Conservation (phyloP, 169 alveolate species). For the Plasmodium relictum region DNA sequence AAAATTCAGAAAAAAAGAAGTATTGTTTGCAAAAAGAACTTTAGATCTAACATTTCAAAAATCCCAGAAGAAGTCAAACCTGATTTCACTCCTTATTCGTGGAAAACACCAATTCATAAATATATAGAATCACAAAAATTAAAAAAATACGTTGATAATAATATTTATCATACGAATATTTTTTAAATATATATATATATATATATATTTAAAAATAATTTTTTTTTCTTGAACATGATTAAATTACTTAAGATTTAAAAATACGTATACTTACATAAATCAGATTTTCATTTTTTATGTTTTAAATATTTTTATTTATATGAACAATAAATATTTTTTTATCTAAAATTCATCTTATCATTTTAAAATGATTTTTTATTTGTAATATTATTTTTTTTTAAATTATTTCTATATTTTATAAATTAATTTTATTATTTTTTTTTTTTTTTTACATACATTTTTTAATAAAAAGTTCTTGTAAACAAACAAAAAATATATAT, state of each 20-base stretch:
- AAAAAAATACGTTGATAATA: constrained; percentile 75
- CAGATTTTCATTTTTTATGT: not conserved
- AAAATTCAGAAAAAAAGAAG: constrained; percentile 78
- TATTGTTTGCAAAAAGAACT: constrained; percentile 74
- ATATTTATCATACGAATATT: constrained; percentile 43
- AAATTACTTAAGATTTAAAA: too few relatives aligned
- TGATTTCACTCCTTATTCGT: constrained; percentile 79
- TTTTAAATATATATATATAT: not conserved
- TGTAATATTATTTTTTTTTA: too few relatives aligned
- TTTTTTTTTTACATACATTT: too few relatives aligned
- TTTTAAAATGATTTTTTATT: too few relatives aligned
- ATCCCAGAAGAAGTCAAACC: constrained; percentile 83
- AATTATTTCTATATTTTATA: too few relatives aligned
- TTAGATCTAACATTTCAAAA: constrained; percentile 66
- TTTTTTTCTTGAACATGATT: not conserved
- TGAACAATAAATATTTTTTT: too few relatives aligned
- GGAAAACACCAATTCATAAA: constrained; percentile 79
- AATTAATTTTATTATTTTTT: too few relatives aligned
- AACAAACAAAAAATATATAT: too few relatives aligned
- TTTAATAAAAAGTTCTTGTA: too few relatives aligned
- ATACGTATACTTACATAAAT: not conserved
- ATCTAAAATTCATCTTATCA: too few relatives aligned
- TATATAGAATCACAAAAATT: constrained; percentile 78
- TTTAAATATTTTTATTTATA: too few relatives aligned
- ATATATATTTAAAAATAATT: not conserved